Evolutionary conservation across 805 yeast species (phyloP).

Genomic region (Sugiyamaella chiloensis): DNA sequence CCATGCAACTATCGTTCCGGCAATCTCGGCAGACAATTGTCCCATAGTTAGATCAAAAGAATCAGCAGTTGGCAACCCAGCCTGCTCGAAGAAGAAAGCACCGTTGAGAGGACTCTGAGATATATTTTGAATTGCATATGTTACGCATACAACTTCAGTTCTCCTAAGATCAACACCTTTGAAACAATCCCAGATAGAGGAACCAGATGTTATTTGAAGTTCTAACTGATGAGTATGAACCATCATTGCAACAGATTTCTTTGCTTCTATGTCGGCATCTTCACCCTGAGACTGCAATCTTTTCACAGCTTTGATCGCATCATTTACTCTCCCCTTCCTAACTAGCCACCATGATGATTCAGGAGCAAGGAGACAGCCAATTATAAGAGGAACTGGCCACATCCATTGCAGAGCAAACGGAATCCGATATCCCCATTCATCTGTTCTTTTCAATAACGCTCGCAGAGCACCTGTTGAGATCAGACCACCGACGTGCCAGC

Average conservation of each 20-base stretch:
- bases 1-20: slow-evolving; percentile 39
- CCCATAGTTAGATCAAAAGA: slow-evolving; percentile 47
- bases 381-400: slow-evolving; percentile 50
- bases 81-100: slow-evolving; percentile 42
- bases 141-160: slow-evolving; percentile 45
- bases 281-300: slow-evolving; percentile 36
- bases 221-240: slow-evolving; percentile 44
- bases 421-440: slow-evolving; percentile 44
- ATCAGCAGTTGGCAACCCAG: slow-evolving; percentile 26
- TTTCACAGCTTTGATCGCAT: slow-evolving; percentile 41
- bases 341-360: slow-evolving; percentile 60
- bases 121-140: slow-evolving; percentile 45
- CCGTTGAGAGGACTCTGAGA: slow-evolving; percentile 12
- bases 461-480: slow-evolving; percentile 49
- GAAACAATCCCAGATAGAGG: slow-evolving; percentile 41
- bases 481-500: slow-evolving; percentile 58
- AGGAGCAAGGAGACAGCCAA: slow-evolving; percentile 41
- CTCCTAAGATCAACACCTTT: slow-evolving; percentile 44
- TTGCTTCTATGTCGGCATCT: slow-evolving; percentile 22
- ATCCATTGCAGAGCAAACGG: slow-evolving; percentile 61
- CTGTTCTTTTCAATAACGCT: slow-evolving; percentile 29
- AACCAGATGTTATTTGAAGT: slow-evolving; percentile 25
- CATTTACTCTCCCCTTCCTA: slow-evolving; percentile 39
- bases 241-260: slow-evolving; percentile 24
- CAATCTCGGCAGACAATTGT: slow-evolving; percentile 44